Evolutionary conservation across 805 yeast genomes (phyloP), one percentile per base, ranked within the genome.

Genomic region (Zygoascus tannicola): DNA sequence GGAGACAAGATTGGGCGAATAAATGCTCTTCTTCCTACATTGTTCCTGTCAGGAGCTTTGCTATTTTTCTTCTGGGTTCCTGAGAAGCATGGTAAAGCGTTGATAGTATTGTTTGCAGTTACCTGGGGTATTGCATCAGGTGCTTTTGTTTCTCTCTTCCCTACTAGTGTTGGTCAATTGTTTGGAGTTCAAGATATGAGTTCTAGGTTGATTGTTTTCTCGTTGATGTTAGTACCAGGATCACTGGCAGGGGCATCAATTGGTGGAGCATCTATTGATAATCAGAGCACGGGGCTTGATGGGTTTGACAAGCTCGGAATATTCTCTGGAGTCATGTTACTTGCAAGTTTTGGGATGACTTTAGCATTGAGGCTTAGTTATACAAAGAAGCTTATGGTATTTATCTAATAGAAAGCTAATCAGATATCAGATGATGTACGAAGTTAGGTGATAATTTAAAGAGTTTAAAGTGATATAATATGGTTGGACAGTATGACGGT

Each of bases 1-100:
- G 77, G 72, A 16, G 80, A 75, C 51, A 55, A 49, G 15, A 40
- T 65, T 30, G 81, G 81, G 3, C 59, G 76, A 35, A 53, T 64
- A 45, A 74, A 73, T 38, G 54, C 58, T n/a, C 50, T 62, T 18
- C 46, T 59, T 26, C 57, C 66, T 3, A 57, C 56, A 30, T 50
- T 57, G 3, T 21, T 56, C 33, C 19, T 63, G 32, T 42, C 65
- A 15, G 67, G 67, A 3, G 44, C 65, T 7, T 46, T 59, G n/a
- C 62, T 48, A 14, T 46, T 61, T 18, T 47, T 44, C 3, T 33
- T 50, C 15, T 48, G 51, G 50, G 35, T 44, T 28, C 55, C 55
- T 14, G 51, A 46, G 20, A 34, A 38, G 14, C 40, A 39, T 16
- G 36, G 36, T 28, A 45, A 49, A 23, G 47, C 50, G 18, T 36